A percentile compares a stretch with the other conserved stretches of the same genome.
Evolutionary conservation across 805 yeast genomes (phyloP).

Genomic region (Candida coquimbonensis): DNA sequence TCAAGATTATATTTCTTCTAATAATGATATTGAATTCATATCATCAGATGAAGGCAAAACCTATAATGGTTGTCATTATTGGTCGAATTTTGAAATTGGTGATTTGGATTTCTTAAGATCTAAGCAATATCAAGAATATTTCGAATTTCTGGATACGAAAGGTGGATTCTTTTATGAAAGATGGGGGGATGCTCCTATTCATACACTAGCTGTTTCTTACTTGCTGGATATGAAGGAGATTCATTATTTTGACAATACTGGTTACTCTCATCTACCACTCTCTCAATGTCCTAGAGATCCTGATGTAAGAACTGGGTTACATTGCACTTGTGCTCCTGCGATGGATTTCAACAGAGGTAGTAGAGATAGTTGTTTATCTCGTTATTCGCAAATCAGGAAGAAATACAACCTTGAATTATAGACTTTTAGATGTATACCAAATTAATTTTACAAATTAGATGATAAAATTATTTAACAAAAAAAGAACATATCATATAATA

Average conservation of each 20-base stretch:
- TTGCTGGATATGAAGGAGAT: slow-evolving; percentile 49
- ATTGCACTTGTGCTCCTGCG: slow-evolving; percentile 43
- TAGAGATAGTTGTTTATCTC: slow-evolving; percentile 19
- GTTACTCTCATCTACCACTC: slow-evolving; percentile 60
- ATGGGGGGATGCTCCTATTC: slow-evolving; percentile 95
- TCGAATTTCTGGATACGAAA: slow-evolving; percentile 50
- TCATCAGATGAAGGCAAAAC: slow-evolving; percentile 55
- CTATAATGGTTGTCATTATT: slow-evolving; percentile 73
- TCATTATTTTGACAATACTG: slow-evolving; percentile 69
- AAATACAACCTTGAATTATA: neutral
- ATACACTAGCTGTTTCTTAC: slow-evolving; percentile 65
- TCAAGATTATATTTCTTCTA: slow-evolving; percentile 40
- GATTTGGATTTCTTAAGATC: slow-evolving; percentile 63
- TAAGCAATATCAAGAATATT: slow-evolving; percentile 48
- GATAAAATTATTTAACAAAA: neutral
- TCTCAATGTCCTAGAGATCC: slow-evolving; percentile 49
- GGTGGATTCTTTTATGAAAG: slow-evolving; percentile 85
- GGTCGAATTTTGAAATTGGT: slow-evolving; percentile 77
- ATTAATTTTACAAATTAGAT: neutral
- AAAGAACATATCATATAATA: neutral
- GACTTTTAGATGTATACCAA: too few relatives aligned
- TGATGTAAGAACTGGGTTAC: slow-evolving; percentile 37
- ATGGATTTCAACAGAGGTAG: slow-evolving; percentile 22
- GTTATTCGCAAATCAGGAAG: neutral
- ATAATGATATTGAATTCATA: slow-evolving; percentile 54